phyloP scores from a whole-genome alignment of 805 yeast genomes.

The Ogataea salicorniae region DNA sequence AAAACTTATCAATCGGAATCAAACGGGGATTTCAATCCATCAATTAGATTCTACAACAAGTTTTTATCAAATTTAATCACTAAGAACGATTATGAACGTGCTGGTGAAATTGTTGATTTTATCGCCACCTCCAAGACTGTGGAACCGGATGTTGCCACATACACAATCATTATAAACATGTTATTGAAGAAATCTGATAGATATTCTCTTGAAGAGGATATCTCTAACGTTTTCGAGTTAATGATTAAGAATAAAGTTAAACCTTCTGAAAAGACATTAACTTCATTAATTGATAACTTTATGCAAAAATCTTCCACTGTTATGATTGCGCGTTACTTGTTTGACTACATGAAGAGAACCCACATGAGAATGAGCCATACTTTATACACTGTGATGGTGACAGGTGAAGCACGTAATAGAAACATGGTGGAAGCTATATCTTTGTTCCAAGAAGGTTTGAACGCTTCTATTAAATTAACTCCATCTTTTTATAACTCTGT shows the following conservation, averaged over 20 bases:
- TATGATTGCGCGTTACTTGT: conserved; percentile 47
- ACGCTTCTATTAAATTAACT: conserved; percentile 31
- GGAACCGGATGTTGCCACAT: conserved; percentile 57
- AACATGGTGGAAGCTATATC: conserved; percentile 37
- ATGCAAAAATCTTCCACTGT: conserved; percentile 41
- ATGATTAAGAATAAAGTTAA: conserved; percentile 36
- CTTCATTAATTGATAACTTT: conserved; percentile 51
- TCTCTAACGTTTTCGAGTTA: conserved; percentile 23
- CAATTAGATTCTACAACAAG: conserved; percentile 46
- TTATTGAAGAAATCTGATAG: conserved; percentile 43
- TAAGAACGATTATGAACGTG: conserved; percentile 36
- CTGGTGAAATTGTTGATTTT: conserved; percentile 48
- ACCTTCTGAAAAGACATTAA: conserved; percentile 40
- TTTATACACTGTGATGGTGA: conserved; percentile 42
- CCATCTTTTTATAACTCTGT: conserved; percentile 41
- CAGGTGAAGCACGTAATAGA: conserved; percentile 42
- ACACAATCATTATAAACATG: conserved; percentile 52
- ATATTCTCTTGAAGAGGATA: conserved; percentile 30
- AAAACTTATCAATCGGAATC: conserved; percentile 25
- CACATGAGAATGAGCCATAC: conserved; percentile 31
- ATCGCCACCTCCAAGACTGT: conserved; percentile 27
- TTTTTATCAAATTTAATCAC: conserved; percentile 40
- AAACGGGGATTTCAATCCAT: conserved; percentile 33
- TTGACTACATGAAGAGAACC: conserved; percentile 34
- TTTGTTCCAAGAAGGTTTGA: conserved; percentile 34